phyloP scores from a whole-genome alignment of 2,329 filamentous ascomycete species.

The Boeremia exigua region DNA sequence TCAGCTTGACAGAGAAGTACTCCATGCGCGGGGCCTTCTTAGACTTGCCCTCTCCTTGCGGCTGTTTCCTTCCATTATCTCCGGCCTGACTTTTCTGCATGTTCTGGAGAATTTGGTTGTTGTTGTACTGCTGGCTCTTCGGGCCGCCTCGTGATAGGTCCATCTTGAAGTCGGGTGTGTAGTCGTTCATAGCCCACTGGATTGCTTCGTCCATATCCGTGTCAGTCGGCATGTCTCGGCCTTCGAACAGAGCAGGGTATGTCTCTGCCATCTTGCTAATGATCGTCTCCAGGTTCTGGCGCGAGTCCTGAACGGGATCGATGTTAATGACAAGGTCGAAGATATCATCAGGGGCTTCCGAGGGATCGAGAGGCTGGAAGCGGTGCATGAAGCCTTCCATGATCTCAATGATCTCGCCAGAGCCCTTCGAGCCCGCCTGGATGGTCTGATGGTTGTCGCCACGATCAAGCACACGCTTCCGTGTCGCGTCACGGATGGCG shows the following conservation, averaged over 20 bases:
- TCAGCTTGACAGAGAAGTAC: slow-evolving; percentile 68
- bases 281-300: slow-evolving; percentile 82
- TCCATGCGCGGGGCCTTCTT: slow-evolving; percentile 62
- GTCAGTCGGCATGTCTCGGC: slow-evolving; percentile 66
- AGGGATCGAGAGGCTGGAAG: slow-evolving; percentile 77
- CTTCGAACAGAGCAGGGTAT: slow-evolving; percentile 77
- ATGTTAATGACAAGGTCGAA: slow-evolving; percentile 89
- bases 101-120: slow-evolving; percentile 43
- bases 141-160: slow-evolving; percentile 65
- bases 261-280: slow-evolving; percentile 73
- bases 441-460: slow-evolving; percentile 99
- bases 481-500: slow-evolving; percentile 75
- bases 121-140: slow-evolving; percentile 38
- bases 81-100: slow-evolving; percentile 36
- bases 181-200: slow-evolving; percentile 74
- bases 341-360: slow-evolving; percentile 72
- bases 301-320: slow-evolving; percentile 76
- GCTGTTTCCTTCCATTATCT: slow-evolving; percentile 18
- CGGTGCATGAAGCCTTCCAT: slow-evolving; percentile 93
- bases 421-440: slow-evolving; percentile 76
- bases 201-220: slow-evolving; percentile 83
- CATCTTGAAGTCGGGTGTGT: slow-evolving; percentile 77
- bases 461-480: slow-evolving; percentile 77
- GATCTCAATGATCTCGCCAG: slow-evolving; percentile 79
- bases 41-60: slow-evolving; percentile 50